Percentiles rank a stretch among this genome's conserved stretches.
Evolutionary conservation across 1,284 basidiomycete species (phyloP).

Genomic region (Trichosporon faecale): DNA sequence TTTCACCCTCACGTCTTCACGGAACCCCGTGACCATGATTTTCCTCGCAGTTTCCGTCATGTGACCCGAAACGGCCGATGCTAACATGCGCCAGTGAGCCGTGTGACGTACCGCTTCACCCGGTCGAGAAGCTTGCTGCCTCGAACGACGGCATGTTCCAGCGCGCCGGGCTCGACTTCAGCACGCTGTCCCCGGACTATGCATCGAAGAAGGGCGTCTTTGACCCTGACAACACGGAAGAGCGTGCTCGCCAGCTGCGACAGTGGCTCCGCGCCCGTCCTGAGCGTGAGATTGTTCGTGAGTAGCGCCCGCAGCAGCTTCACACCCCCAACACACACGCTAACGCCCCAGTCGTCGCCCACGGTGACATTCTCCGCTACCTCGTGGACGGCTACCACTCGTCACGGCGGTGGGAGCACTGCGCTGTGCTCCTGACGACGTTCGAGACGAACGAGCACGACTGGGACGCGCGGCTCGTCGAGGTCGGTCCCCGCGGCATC

Average conservation of each 20-base stretch:
- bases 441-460: conserved; percentile 6
- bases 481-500: background rate
- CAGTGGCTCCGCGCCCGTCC: conserved; percentile 43
- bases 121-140: conserved; percentile 34
- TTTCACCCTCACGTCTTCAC: conserved; percentile 3
- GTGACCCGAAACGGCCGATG: conserved; percentile 9
- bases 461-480: conserved; percentile 1
- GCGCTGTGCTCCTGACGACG: background rate
- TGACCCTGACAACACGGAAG: conserved; percentile 32
- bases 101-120: conserved; percentile 47
- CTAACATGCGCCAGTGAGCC: conserved; percentile 30
- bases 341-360: conserved; percentile 41
- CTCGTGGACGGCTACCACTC: conserved; percentile 43
- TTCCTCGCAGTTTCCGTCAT: background rate
- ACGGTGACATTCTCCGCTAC: conserved; percentile 50
- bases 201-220: conserved; percentile 49
- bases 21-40: background rate
- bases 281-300: conserved; percentile 48
- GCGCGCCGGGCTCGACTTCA: conserved; percentile 44
- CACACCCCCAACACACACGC: background rate
- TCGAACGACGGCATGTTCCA: conserved; percentile 44
- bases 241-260: conserved; percentile 41
- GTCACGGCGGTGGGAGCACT: conserved; percentile 24
- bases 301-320: background rate
- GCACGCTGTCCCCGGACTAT: conserved; percentile 40